Percentiles rank a stretch among this genome's conserved stretches.
Evolutionary conservation across 176 grass and related monocot species (phyloP).

Genomic region (Oryza glumipatula): DNA sequence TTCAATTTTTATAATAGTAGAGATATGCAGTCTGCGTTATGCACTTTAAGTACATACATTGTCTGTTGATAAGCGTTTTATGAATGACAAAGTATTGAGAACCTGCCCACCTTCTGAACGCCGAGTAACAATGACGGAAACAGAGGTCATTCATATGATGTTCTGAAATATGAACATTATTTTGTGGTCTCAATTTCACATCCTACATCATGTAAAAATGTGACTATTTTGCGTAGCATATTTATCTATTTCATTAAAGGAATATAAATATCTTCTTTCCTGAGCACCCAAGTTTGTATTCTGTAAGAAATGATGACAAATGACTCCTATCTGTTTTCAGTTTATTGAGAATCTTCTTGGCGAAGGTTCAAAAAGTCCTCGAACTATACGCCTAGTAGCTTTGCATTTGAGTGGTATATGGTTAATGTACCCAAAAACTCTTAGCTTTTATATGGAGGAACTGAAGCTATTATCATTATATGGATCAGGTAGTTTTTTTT

Average conservation of each 20-base stretch:
- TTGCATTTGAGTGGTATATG: conserved; percentile 89
- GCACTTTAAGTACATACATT: conserved; percentile 11
- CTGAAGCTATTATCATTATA: conserved; percentile 83
- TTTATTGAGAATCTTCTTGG: conserved; percentile 83
- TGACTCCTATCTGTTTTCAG: conserved; percentile 47
- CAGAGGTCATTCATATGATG: neutral
- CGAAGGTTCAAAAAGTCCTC: conserved; percentile 89
- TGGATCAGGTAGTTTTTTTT: conserved; percentile 72
- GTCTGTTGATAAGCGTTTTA: neutral
- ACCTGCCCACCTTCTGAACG: neutral
- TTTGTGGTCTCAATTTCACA: conserved; percentile 4
- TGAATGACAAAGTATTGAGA: neutral
- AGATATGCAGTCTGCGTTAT: neutral
- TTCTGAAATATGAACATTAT: conserved; percentile 10
- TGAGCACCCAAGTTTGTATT: conserved; percentile 23
- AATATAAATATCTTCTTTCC: neutral
- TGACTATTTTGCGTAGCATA: neutral
- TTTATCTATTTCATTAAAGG: neutral
- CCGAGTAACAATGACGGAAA: neutral
- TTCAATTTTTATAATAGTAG: no score
- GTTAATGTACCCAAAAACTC: conserved; percentile 77
- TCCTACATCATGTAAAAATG: neutral
- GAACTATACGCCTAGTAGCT: conserved; percentile 85
- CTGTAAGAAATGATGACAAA: conserved; percentile 2
- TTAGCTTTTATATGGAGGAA: conserved; percentile 89